These are phyloP conservation scores for Sugiyamaella neomexicana DNA, from an alignment of 1,139 yeast genomes.

Conservation along the genomic window DNA sequence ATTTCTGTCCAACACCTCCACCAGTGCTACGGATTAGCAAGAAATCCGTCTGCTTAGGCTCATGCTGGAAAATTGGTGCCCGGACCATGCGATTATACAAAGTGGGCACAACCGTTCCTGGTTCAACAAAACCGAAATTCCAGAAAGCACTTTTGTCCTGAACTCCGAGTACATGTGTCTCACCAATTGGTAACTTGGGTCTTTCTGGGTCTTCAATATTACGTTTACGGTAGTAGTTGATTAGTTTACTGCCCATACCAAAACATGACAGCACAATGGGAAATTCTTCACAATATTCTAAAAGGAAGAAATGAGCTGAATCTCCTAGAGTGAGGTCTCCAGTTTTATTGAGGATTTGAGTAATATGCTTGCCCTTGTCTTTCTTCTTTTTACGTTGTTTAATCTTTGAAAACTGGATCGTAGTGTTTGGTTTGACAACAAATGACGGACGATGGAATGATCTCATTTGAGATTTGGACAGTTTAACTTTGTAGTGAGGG, in stretches of 20 bases:
- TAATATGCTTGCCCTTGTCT: slow-evolving; percentile 80
- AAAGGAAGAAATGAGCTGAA: slow-evolving; percentile 68
- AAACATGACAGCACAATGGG: slow-evolving; percentile 82
- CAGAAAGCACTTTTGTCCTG: slow-evolving; percentile 97
- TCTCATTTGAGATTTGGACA: slow-evolving; percentile 69
- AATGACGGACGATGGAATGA: slow-evolving; percentile 80
- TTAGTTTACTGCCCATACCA: slow-evolving; percentile 95
- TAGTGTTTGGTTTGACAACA: slow-evolving; percentile 72
- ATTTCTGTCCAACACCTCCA: slow-evolving; percentile 54
- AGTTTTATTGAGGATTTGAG: slow-evolving; percentile 68
- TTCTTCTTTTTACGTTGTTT: slow-evolving; percentile 84
- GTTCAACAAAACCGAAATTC: slow-evolving; percentile 97
- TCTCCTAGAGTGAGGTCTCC: slow-evolving; percentile 84
- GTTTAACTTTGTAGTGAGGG: slow-evolving; percentile 83
- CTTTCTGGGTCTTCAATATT: slow-evolving; percentile 79
- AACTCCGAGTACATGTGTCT: slow-evolving; percentile 90
- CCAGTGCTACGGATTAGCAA: slow-evolving; percentile 79
- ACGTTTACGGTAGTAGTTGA: slow-evolving; percentile 87
- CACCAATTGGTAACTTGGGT: slow-evolving; percentile 89
- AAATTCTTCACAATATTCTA: slow-evolving; percentile 89
- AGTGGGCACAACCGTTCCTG: slow-evolving; percentile 92
- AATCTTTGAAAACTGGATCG: slow-evolving; percentile 70
- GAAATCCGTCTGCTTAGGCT: slow-evolving; percentile 75
- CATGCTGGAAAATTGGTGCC: slow-evolving; percentile 93
- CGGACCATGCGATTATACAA: slow-evolving; percentile 86